Conservation (phyloP, 306 rosid genomes). For the Lathyrus aphaca region DNA sequence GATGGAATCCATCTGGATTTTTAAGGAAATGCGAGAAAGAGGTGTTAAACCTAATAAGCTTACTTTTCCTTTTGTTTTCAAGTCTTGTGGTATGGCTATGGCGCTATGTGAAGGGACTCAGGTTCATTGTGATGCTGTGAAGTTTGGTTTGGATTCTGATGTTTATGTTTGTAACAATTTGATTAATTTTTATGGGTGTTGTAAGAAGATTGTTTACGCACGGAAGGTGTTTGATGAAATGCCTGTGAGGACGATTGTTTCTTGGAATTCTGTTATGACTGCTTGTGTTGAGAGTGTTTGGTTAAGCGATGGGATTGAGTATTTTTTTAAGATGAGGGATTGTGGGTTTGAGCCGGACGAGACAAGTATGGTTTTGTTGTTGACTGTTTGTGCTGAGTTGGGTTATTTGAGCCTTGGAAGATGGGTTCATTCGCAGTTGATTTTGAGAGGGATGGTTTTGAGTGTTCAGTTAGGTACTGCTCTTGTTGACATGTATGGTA, state of each 20-base stretch:
- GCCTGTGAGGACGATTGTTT: slow-evolving; percentile 65
- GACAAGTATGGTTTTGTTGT: slow-evolving; percentile 80
- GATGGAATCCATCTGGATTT: slow-evolving; percentile 54
- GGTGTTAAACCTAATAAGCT: slow-evolving; percentile 63
- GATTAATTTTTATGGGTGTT: slow-evolving; percentile 66
- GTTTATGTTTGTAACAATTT: slow-evolving; percentile 74
- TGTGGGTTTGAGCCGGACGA: slow-evolving; percentile 75
- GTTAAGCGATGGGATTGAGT: slow-evolving; percentile 55
- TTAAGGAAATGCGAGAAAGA: slow-evolving; percentile 57
- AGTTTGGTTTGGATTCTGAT: slow-evolving; percentile 69
- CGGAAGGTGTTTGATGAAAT: slow-evolving; percentile 68
- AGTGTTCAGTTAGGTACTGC: slow-evolving; percentile 76
- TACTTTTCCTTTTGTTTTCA: slow-evolving; percentile 74
- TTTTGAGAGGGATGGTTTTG: slow-evolving; percentile 62
- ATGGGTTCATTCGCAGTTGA: slow-evolving; percentile 71
- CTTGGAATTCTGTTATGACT: slow-evolving; percentile 78
- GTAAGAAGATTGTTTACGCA: slow-evolving; percentile 63
- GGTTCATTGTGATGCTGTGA: slow-evolving; percentile 58
- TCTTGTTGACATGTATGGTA: slow-evolving; percentile 86
- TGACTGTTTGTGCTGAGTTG: slow-evolving; percentile 69
- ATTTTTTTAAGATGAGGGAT: slow-evolving; percentile 65
- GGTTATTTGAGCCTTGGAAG: slow-evolving; percentile 83
- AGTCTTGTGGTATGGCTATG: slow-evolving; percentile 54
- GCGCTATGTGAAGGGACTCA: slow-evolving; percentile 66
- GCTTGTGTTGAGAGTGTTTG: slow-evolving; percentile 71